Conservation (phyloP, 2,329 filamentous ascomycete genomes). For the Ophiocordyceps unilateralis region DNA sequence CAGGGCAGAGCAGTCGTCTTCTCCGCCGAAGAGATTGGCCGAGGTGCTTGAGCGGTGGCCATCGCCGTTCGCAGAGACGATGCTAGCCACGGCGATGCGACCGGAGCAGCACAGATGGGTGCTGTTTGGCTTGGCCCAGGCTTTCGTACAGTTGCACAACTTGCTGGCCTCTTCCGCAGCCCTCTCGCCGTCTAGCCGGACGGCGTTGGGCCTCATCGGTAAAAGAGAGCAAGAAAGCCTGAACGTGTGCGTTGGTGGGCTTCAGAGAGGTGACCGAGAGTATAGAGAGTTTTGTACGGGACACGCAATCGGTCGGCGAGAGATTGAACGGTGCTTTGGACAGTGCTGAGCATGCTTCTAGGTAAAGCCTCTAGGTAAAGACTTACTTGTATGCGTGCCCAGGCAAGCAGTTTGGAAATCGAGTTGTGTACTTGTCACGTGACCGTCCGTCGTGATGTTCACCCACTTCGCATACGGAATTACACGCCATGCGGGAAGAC, state of each 20-base stretch:
- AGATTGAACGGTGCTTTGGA: background rate
- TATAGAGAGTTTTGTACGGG: background rate
- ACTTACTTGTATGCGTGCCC: no score
- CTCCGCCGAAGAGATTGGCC: background rate
- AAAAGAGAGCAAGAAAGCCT: background rate
- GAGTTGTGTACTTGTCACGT: no score
- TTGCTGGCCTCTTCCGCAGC: background rate
- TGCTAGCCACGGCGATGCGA: constrained; percentile 1
- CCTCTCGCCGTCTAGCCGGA: background rate
- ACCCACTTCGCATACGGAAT: no score
- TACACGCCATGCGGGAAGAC: no score
- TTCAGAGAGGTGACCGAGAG: background rate
- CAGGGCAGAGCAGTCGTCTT: background rate
- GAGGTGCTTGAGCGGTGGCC: constrained; percentile 1
- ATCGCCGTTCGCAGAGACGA: constrained; percentile 1
- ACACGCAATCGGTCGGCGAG: background rate
- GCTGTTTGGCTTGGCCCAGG: constrained; percentile 1
- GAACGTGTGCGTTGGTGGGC: background rate
- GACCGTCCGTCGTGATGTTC: no score
- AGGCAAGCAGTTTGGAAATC: no score
- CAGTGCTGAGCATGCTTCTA: no score
- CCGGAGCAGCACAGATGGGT: background rate
- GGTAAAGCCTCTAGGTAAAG: no score
- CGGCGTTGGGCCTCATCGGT: background rate
- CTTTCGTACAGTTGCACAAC: background rate